Evolutionary conservation across 139 green algal genomes (phyloP).

Genomic region (Spirogloea muscicola): DNA sequence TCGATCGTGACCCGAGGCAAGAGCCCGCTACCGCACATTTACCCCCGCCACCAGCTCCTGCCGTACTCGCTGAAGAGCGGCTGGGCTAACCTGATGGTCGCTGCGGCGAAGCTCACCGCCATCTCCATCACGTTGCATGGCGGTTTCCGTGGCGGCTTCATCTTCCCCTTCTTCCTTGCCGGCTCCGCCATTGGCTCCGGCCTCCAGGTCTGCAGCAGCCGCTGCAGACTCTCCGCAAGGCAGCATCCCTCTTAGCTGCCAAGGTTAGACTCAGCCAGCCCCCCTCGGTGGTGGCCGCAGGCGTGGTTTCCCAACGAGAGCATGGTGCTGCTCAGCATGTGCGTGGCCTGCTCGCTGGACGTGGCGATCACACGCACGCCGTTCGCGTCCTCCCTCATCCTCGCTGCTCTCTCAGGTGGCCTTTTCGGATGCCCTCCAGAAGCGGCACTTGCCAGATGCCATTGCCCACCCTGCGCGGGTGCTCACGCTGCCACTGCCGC

Average conservation of each 20-base stretch:
- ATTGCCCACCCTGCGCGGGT: too few relatives aligned
- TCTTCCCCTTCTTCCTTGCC: constrained; percentile 36
- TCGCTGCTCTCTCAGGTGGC: constrained; percentile 21
- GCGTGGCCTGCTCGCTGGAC: constrained; percentile 15
- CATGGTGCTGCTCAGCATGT: constrained; percentile 15
- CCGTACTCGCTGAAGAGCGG: neutral
- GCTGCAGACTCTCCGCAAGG: neutral
- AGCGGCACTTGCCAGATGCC: too few relatives aligned
- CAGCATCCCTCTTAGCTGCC: too few relatives aligned
- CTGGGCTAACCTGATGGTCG: constrained; percentile 18
- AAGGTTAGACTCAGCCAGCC: too few relatives aligned
- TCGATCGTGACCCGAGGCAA: constrained; percentile 8
- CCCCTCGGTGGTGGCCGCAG: too few relatives aligned
- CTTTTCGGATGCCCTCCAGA: too few relatives aligned
- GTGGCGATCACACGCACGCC: constrained; percentile 33
- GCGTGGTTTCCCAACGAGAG: too few relatives aligned
- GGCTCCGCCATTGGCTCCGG: constrained; percentile 9
- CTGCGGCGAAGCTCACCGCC: constrained; percentile 6
- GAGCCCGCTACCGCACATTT: constrained; percentile 18
- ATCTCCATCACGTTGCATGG: constrained; percentile 27
- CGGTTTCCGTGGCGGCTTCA: constrained; percentile 32
- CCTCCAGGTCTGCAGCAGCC: neutral
- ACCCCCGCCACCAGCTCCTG: constrained; percentile 8
- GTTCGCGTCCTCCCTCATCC: constrained; percentile 20
- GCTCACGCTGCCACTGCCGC: too few relatives aligned